A percentile compares a stretch with the other conserved stretches of the same genome.
Conservation (phyloP, 2,329 filamentous ascomycete genomes). For the Cladophialophora immunda region DNA sequence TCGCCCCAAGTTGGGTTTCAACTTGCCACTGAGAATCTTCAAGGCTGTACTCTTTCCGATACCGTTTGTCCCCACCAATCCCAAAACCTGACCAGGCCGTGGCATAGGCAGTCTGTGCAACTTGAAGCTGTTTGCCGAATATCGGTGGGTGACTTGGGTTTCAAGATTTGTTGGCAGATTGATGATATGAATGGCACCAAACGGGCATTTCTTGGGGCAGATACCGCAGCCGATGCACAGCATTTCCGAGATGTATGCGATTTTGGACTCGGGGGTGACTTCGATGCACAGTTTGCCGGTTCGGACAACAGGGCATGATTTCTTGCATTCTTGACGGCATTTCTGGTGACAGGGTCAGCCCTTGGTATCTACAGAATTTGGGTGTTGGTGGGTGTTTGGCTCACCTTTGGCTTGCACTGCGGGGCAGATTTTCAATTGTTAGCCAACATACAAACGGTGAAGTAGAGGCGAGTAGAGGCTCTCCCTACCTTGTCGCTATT, state of each 20-base stretch:
- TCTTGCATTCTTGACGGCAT: conserved; percentile 99
- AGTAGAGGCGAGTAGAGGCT: conserved; percentile 6
- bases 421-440: conserved; percentile 47
- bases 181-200: conserved; percentile 99
- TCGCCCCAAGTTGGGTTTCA: conserved; percentile 95
- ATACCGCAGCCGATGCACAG: conserved; percentile 99
- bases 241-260: conserved; percentile 96
- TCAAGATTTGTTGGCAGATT: conserved; percentile 99
- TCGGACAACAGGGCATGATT: conserved; percentile 95
- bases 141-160: conserved; percentile 96
- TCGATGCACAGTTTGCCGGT: conserved; percentile 98
- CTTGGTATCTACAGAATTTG: conserved; percentile 1
- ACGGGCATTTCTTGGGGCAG: conserved; percentile 99
- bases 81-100: conserved; percentile 91
- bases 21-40: conserved; percentile 97
- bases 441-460: conserved; percentile 44
- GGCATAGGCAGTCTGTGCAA: conserved; percentile 96
- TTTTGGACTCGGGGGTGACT: conserved; percentile 85
- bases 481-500: conserved; percentile 81
- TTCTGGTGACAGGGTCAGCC: conserved; percentile 68
- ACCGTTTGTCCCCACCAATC: conserved; percentile 98
- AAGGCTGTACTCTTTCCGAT: conserved; percentile 99
- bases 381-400: conserved; percentile 30
- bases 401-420: conserved; percentile 88
- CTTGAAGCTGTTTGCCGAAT: conserved; percentile 99